Base-by-base conservation (phyloP, 805 yeast species). In the Alloascoidea africana region DNA sequence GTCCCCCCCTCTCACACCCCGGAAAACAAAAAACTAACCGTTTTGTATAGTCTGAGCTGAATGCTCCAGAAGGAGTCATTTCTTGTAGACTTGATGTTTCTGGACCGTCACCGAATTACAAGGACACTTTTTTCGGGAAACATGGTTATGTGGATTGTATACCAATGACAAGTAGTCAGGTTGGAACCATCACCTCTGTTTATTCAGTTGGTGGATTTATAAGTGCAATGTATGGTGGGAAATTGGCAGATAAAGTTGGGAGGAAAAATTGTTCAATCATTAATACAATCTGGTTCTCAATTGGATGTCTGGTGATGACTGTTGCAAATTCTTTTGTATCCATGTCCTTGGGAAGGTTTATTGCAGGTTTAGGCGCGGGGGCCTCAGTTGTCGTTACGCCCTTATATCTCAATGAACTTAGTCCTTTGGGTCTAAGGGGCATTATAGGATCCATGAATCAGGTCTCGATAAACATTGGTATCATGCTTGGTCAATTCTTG, bases 321-420 rank as follows among this genome's bases (percentile, higher is more conserved):
- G 42, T 59, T 4, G 61, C 81, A 4, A 57, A 63, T 35, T 47
- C 60, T 6, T 68, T 68, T 42, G 3, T 37, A 3, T 42, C 51
- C 1, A 54, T 89, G 43, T 49, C 73, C 8, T 3, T 70, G 11
- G 96, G 96, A 0, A 66, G 98, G 41, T 66, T 85, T 39, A 47
- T 83, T 3, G 70, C 83, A 14, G 98, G 98, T 0, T 36, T 85
- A 2, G 94, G 82, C 1, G 93, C 96, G 4, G 98, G 98, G 3
- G 64, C 76, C 8, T 78, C 89, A 1, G 68, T 91, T 41, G 97
- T 91, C 3, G 74, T 82, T 14, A 79, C 86, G 0, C 94, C 97
- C 0, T 55, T 91, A 42, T 76, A 73, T 46, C 73, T 91, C 47
- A 79, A 76, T 51, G 94, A 86, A 56, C 67, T 86, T 6, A 63